Base-by-base conservation (phyloP, 2,329 filamentous ascomycete genomes). In the Basipetospora chlamydospora region DNA sequence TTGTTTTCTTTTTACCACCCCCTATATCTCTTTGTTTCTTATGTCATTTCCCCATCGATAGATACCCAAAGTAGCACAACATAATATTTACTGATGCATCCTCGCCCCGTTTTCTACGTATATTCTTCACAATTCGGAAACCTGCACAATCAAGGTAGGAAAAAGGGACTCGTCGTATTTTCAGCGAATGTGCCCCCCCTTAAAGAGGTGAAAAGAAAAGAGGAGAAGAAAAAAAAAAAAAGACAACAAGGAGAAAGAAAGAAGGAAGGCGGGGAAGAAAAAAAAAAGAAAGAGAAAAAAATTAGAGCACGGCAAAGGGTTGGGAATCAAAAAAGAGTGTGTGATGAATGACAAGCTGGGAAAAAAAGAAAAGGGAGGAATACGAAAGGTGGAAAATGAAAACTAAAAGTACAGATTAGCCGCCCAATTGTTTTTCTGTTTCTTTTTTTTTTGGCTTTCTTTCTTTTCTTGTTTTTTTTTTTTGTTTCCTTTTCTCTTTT, bases 351-450 rank as follows among this genome's bases (percentile, higher is more conserved):
- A 10, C 13, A 29, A 32, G 10, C n/a, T 15, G 13, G 10, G 10
- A 28, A 38, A 12, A 29, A 28, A 29, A 23, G 6, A 23, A 23
- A 23, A 23, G 11, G 22, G 22, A 23, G 22, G 6, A 33, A 23
- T 23, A 6, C 22, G 11, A 11, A 23, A 23, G 11, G 22, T 23
- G 22, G 30, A n/a, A n/a, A n/a, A 28, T 11, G 29, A 31, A 33
- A 33, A 33, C 29, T 38, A 38, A 38, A 28, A 38, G 26, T 38
- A 38, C 35, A 38, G 35, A 38, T 33, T 23, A 38, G 35, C 35
- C 35, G 35, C 35, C 35, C 35, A 38, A 37, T 29, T 13, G 32
- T 38, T 38, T 38, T 37, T 33, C 13, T 18, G 11, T 37, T 20
- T 30, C 16, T 34, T 23, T 35, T n/a, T 25, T 26, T 16, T 26